Evolutionary conservation across 768 basidiomycete species (phyloP).

Genomic region (Tylopilus felleus): DNA sequence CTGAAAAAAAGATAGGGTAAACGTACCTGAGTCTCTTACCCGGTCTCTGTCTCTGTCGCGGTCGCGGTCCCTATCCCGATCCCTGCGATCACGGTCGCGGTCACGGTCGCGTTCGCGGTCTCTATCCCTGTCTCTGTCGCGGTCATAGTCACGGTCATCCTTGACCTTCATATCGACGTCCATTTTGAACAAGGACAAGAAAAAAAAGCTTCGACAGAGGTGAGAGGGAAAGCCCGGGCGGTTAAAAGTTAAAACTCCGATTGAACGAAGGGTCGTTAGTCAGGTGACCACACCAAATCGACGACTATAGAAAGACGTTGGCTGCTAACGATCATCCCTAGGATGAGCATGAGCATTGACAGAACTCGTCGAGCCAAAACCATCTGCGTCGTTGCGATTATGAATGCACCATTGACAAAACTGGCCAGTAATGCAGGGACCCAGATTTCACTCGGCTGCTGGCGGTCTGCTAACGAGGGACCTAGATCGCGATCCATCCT

Average conservation of each 20-base stretch:
- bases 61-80: constrained; percentile 44
- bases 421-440: background rate
- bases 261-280: constrained; percentile 3
- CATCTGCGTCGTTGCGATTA: background rate
- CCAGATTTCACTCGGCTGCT: background rate
- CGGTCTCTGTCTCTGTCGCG: constrained; percentile 45
- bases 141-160: constrained; percentile 69
- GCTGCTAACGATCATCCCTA: background rate
- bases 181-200: constrained; percentile 41
- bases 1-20: background rate
- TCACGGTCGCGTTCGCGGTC: constrained; percentile 37
- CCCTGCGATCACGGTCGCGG: constrained; percentile 39
- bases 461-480: background rate
- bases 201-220: constrained; percentile 7
- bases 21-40: constrained; percentile 57
- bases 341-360: background rate
- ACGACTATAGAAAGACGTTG: too few species aligned
- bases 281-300: constrained; percentile 25
- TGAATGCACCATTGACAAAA: background rate
- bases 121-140: constrained; percentile 44
- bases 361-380: background rate
- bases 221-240: constrained; percentile 10
- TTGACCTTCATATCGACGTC: constrained; percentile 82
- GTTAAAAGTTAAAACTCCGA: constrained; percentile 18
- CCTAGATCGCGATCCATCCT: background rate